phyloP scores from a whole-genome alignment of 495 filamentous ascomycete species.

The Thermochaetoides thermophila region DNA sequence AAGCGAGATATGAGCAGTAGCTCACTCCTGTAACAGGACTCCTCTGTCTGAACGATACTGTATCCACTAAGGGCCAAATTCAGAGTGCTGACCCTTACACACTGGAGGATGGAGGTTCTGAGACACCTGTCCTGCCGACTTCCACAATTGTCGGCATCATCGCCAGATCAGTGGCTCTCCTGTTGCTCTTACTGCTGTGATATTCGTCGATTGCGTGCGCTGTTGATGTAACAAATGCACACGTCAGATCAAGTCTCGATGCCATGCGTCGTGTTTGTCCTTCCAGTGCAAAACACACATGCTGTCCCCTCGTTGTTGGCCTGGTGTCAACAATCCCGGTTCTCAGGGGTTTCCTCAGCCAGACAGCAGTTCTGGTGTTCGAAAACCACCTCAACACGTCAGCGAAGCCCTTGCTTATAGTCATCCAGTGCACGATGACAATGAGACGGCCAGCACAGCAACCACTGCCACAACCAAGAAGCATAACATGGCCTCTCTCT shows the following conservation, averaged over 20 bases:
- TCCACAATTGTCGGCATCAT: slow-evolving; percentile 27
- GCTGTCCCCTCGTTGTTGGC: slow-evolving; percentile 25
- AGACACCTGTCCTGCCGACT: slow-evolving; percentile 9
- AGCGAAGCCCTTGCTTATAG: too few relatives aligned
- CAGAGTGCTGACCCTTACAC: slow-evolving; percentile 25
- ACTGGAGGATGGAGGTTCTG: slow-evolving; percentile 1
- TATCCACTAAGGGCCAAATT: slow-evolving; percentile 29
- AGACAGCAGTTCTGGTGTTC: too few relatives aligned
- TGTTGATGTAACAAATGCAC: slow-evolving; percentile 23
- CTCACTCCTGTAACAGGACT: slow-evolving; percentile 24
- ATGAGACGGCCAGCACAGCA: too few relatives aligned
- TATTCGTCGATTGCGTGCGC: slow-evolving; percentile 23
- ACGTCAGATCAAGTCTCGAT: slow-evolving; percentile 17
- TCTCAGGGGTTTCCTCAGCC: too few relatives aligned
- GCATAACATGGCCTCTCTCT: slow-evolving; percentile 1
- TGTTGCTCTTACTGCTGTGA: slow-evolving; percentile 18
- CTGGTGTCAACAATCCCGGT: slow-evolving; percentile 10
- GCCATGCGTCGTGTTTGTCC: slow-evolving; percentile 27
- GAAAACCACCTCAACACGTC: too few relatives aligned
- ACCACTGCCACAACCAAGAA: slow-evolving; percentile 7
- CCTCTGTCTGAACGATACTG: slow-evolving; percentile 31
- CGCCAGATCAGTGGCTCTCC: slow-evolving; percentile 17
- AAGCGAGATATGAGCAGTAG: slow-evolving; percentile 34
- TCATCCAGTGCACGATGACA: too few relatives aligned
- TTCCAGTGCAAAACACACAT: slow-evolving; percentile 36